Percentiles rank a stretch among this genome's conserved stretches.
These are phyloP conservation scores for Linnemannia schmuckeri DNA, from an alignment of 192 early-diverging fungal genomes.

Conservation along the genomic window DNA sequence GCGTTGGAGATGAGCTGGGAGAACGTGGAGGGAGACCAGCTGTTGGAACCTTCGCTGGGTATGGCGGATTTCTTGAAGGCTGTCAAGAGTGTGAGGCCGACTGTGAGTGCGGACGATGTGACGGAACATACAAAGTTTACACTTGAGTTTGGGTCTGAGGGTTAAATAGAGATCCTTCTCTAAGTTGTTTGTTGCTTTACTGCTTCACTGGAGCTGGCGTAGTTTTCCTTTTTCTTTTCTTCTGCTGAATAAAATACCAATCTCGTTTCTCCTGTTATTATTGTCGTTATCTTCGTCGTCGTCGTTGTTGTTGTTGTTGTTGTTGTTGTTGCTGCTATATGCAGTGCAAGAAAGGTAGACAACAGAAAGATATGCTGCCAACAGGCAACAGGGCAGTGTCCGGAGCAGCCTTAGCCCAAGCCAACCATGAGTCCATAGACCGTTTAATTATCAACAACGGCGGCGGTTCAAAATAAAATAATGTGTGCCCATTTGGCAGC, in stretches of 20 bases:
- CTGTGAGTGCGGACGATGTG: constrained; percentile 89
- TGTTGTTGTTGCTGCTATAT: no score
- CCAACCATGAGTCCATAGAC: no score
- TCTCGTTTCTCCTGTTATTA: neutral
- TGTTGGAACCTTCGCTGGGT: constrained; percentile 93
- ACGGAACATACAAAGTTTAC: constrained; percentile 92
- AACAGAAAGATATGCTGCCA: no score
- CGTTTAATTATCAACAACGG: no score
- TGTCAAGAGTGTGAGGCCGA: constrained; percentile 79
- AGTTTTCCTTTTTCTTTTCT: neutral
- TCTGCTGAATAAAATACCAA: neutral
- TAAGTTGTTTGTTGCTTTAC: neutral
- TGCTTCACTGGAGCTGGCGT: neutral
- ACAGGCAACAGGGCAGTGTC: no score
- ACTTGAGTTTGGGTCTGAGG: constrained; percentile 78
- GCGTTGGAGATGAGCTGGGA: constrained; percentile 93
- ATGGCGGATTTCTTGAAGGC: constrained; percentile 89
- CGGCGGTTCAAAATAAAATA: no score
- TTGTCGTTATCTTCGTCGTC: no score
- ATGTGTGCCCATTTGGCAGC: no score
- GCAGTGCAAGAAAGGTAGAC: no score
- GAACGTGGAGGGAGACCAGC: constrained; percentile 83
- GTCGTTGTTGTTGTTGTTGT: no score
- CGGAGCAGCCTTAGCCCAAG: no score
- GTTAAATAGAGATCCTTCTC: constrained; percentile 14